Conservation (phyloP, 169 alveolate genomes). For the Plasmodium knowlesi region DNA sequence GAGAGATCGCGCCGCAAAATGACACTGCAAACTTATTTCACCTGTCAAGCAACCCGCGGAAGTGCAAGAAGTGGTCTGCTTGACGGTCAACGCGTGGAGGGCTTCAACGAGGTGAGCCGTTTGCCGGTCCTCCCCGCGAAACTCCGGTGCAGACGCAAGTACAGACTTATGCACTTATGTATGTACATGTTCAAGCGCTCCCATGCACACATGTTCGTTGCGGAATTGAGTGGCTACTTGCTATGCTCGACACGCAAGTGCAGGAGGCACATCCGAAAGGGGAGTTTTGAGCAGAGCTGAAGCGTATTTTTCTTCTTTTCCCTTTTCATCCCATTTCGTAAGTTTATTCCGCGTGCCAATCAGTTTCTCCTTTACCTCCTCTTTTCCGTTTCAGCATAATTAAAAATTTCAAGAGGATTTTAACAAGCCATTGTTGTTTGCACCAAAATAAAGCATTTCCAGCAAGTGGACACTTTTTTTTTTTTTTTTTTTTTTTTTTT, state of each 20-base stretch:
- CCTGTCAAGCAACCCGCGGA: background rate
- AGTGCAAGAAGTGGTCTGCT: background rate
- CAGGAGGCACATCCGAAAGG: background rate
- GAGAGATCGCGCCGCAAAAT: background rate
- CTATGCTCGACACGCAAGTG: background rate
- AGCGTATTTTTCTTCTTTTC: background rate
- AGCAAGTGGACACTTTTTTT: background rate
- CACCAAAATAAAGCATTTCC: background rate
- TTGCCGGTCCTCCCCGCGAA: background rate
- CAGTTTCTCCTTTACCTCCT: background rate
- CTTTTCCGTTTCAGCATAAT: background rate
- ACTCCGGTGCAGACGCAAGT: background rate
- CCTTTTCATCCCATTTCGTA: background rate
- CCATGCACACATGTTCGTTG: background rate
- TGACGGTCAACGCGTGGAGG: background rate
- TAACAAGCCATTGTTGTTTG: background rate
- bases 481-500: background rate
- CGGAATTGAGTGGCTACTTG: background rate
- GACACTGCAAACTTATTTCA: background rate
- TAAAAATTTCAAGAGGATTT: background rate
- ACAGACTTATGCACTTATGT: background rate
- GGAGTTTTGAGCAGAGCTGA: background rate
- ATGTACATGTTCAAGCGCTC: background rate
- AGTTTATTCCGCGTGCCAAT: background rate
- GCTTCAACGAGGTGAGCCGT: background rate